Percentiles rank a stretch among this genome's conserved stretches.
These are phyloP conservation scores for Luffa acutangula DNA, from an alignment of 306 rosid genomes.

Conservation along the genomic window DNA sequence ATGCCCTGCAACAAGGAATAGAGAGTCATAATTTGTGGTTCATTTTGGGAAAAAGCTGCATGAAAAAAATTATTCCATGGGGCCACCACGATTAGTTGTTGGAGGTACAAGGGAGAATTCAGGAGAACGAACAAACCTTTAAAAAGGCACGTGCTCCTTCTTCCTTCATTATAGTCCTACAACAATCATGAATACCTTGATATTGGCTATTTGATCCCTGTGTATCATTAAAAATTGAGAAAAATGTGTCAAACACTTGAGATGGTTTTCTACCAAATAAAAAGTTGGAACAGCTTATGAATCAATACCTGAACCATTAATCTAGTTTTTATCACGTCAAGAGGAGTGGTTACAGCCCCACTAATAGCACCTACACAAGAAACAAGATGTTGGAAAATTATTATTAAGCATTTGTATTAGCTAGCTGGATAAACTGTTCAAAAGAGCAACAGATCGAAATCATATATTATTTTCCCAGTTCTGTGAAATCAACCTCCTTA, in stretches of 20 bases:
- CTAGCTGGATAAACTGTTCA: not conserved
- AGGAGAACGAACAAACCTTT: slow-evolving; percentile 33
- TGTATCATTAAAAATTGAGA: not conserved
- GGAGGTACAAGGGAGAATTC: too few species aligned
- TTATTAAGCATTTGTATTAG: not conserved
- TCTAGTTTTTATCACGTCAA: slow-evolving; percentile 83
- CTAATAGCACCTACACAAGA: slow-evolving; percentile 65
- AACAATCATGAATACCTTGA: slow-evolving; percentile 60
- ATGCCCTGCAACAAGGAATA: slow-evolving; percentile 34
- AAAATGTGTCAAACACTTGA: not conserved
- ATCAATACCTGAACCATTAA: slow-evolving; percentile 54
- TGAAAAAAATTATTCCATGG: too few species aligned
- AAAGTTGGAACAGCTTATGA: not conserved
- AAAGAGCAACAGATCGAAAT: not conserved
- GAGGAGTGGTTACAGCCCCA: slow-evolving; percentile 89
- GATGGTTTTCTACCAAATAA: not conserved
- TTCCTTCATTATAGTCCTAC: slow-evolving; percentile 55
- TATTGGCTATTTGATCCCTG: slow-evolving; percentile 65
- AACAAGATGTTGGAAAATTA: not conserved
- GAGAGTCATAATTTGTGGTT: not conserved
- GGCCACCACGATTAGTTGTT: too few species aligned
- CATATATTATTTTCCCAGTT: not conserved
- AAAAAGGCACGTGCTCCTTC: slow-evolving; percentile 62
- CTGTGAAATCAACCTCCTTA: not conserved
- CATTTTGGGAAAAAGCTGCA: too few species aligned